These are phyloP conservation scores for Poa annua DNA, from an alignment of 176 grass and related monocot species.

Conservation along the genomic window DNA sequence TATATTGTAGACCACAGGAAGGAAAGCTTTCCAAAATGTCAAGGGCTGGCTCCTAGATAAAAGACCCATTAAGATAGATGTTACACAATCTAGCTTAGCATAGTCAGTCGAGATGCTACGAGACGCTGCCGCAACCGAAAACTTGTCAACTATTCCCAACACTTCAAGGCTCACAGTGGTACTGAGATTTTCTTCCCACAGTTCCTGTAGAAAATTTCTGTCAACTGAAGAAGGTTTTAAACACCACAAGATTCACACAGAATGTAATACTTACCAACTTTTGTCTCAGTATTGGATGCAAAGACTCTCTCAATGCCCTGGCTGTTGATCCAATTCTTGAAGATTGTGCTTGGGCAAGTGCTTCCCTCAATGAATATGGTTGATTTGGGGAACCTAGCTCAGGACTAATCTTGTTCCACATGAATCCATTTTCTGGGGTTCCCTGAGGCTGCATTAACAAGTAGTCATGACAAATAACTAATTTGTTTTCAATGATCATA, in stretches of 20 bases:
- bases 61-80: conserved; percentile 84
- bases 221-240: conserved; percentile 36
- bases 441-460: conserved; percentile 78
- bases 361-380: conserved; percentile 98
- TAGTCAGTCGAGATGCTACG: conserved; percentile 92
- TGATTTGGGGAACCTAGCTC: conserved; percentile 94
- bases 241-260: conserved; percentile 26
- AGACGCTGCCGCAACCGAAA: conserved; percentile 79
- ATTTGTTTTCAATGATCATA: conserved; percentile 1
- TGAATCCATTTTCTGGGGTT: conserved; percentile 95
- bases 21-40: conserved; percentile 88
- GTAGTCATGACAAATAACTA: conserved; percentile 5
- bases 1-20: conserved; percentile 83
- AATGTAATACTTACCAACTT: conserved; percentile 80
- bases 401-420: conserved; percentile 96
- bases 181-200: conserved; percentile 99
- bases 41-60: conserved; percentile 89
- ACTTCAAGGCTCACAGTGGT: conserved; percentile 93
- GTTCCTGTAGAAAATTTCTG: conserved; percentile 67
- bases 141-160: conserved; percentile 86
- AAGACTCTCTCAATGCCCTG: conserved; percentile 88
- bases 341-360: conserved; percentile 96
- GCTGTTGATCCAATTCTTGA: conserved; percentile 90
- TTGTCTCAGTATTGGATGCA: conserved; percentile 91
- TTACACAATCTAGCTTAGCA: conserved; percentile 88